A percentile compares a stretch with the other conserved stretches of the same genome.
Evolutionary conservation across 768 basidiomycete genomes (phyloP).

Genomic region (Tulasnella sp.): DNA sequence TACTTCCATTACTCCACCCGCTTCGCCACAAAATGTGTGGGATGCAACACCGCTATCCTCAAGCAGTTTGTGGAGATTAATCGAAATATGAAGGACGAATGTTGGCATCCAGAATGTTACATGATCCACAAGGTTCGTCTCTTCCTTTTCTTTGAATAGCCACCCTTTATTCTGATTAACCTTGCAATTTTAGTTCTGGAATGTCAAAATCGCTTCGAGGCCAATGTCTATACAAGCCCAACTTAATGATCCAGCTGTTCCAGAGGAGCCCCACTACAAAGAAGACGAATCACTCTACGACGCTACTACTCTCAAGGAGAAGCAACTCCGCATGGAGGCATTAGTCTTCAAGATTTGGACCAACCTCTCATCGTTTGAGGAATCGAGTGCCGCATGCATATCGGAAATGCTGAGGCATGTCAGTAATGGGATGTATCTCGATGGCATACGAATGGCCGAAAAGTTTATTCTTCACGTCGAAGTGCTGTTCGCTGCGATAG

Average conservation of each 20-base stretch:
- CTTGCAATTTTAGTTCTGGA: conserved; percentile 68
- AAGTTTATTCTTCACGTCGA: conserved; percentile 98
- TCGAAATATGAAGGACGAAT: conserved; percentile 93
- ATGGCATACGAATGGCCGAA: conserved; percentile 96
- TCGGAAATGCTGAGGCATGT: conserved; percentile 98
- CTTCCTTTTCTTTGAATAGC: background rate
- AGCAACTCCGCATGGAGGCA: conserved; percentile 89
- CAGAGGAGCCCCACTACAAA: conserved; percentile 36
- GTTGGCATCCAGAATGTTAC: conserved; percentile 99
- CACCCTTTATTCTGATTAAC: background rate
- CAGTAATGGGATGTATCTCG: conserved; percentile 90
- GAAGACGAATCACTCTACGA: conserved; percentile 77
- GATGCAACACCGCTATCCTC: conserved; percentile 90
- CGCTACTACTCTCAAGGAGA: conserved; percentile 66
- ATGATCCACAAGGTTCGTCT: conserved; percentile 92
- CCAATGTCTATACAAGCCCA: conserved; percentile 19
- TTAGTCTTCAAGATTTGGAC: conserved; percentile 99
- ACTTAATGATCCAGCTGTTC: conserved; percentile 17
- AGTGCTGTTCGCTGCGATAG: conserved; percentile 90
- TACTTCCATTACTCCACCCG: conserved; percentile 99
- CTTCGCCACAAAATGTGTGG: conserved; percentile 96
- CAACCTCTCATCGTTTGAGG: conserved; percentile 94
- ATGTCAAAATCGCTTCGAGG: conserved; percentile 56
- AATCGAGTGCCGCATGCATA: conserved; percentile 97
- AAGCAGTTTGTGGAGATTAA: conserved; percentile 99